Base-by-base conservation (phyloP, 768 basidiomycete genomes). In the Phaeotremella fagi region DNA sequence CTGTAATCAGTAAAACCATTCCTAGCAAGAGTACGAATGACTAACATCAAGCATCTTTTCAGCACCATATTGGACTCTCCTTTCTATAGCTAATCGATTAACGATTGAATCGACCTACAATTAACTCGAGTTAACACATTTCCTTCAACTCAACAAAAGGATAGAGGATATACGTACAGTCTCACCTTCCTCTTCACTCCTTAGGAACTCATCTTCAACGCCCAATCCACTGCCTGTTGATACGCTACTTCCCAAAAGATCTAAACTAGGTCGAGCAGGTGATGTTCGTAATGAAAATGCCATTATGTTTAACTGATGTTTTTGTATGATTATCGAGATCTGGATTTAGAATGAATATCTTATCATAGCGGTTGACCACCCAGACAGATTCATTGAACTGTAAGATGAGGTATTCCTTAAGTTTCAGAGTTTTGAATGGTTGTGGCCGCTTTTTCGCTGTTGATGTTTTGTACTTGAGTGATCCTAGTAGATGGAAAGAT, bases 11-110 rank as follows among this genome's bases (percentile, higher is more conserved):
- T n/a, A n/a, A n/a, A n/a, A n/a, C n/a, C n/a, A n/a, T n/a, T n/a
- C n/a, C n/a, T n/a, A n/a, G n/a, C n/a, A n/a, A n/a, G n/a, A n/a
- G n/a, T n/a, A n/a, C n/a, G n/a, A n/a, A n/a, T n/a, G n/a, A 27
- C 79, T 75, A 75, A 87, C 84, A 61, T 83, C 83, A 14, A 95
- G 77, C 56, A 97, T 80, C 61, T 87, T 90, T 77, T 92, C 89
- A 0, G 91, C 91, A 11, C 91, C 91, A 73, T 90, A 90, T 71
- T 84, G 89, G 57, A 95, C 89, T 50, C 86, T 80, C 57, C 82
- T 83, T 75, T 91, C 85, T 55, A 87, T 79, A 48, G 82, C 81
- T 18, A 92, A 78, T 65, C 84, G 82, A 49, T 79, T 80, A 45
- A 82, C 81, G 18, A 95, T 78, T 4, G 78, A 75, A 41, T 84